Evolutionary conservation across 176 grass and related monocot species (phyloP), one percentile per base, ranked within the genome.

Genomic region (Aegilops umbellulata): DNA sequence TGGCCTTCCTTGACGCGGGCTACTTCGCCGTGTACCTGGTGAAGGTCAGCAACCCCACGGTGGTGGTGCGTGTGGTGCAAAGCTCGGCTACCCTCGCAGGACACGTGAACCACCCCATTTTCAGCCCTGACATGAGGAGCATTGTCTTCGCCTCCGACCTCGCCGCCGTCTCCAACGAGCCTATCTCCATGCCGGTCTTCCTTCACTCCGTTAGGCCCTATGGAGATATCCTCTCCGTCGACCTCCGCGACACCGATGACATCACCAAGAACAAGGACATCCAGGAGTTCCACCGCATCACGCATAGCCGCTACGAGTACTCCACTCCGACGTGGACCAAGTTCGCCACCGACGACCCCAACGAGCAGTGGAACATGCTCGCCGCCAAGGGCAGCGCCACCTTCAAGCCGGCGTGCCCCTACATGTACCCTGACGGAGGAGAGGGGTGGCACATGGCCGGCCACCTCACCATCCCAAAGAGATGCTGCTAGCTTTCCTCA

Each of bases 401-500:
- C 6, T 88, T 55, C 65, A 72, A 0, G 38, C 81, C 81, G 9
- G 55, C 57, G 10, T 84, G 87, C 81, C 87, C 87, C 7, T 84
- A 84, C 65, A 42, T 42, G n/a, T 11, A 84, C 67, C 74, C 55
- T 12, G 65, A 88, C 4, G 85, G 85, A 10, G 85, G 85, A 29
- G 89, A 91, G 62, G 83, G 57, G 10, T 91, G 85, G 84, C 84
- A 90, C 65, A 88, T 88, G 85, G 74, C 80, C 30, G 85, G 89
- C 1, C 85, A 91, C 80, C 80, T 91, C 30, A 58, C 55, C 31
- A 63, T 91, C 69, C 3, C 17, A 10, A 90, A 36, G 31, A 86
- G 78, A 61, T 74, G 70, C 39, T 74, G 39, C 70, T 74, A 74
- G 70, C 46, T 47, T 47, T 47, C 46, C 14, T 47, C 14, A 47